Percentiles rank a stretch among this genome's conserved stretches.
These are phyloP conservation scores for Tolypocladium amazonense DNA, from an alignment of 2,329 filamentous ascomycete species.

Conservation along the genomic window DNA sequence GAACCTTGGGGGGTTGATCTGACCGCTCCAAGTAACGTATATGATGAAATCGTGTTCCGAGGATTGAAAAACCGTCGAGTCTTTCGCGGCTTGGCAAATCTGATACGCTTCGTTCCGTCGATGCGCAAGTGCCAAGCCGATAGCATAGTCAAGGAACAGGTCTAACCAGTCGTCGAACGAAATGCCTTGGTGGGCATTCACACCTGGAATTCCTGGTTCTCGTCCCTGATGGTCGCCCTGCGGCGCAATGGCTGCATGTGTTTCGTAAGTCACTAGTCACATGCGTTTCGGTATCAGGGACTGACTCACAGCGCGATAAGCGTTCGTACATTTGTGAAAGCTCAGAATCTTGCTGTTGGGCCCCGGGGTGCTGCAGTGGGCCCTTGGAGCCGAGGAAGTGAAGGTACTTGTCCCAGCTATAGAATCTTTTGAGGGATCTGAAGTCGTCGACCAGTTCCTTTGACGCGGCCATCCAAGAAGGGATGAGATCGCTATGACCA, in stretches of 20 bases:
- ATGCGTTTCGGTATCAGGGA: neutral
- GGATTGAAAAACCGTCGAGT: constrained; percentile 75
- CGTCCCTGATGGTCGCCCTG: constrained; percentile 3
- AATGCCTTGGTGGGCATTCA: constrained; percentile 57
- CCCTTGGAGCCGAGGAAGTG: constrained; percentile 37
- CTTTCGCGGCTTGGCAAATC: constrained; percentile 65
- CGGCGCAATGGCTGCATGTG: constrained; percentile 6
- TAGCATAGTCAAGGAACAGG: constrained; percentile 78
- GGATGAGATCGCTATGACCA: constrained; percentile 31
- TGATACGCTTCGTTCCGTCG: constrained; percentile 66
- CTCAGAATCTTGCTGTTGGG: constrained; percentile 26
- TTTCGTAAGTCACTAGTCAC: constrained; percentile 3
- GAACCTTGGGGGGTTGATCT: constrained; percentile 15
- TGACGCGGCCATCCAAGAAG: constrained; percentile 47
- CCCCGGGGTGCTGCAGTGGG: constrained; percentile 9
- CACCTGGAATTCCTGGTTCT: neutral
- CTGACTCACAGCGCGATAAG: constrained; percentile 38
- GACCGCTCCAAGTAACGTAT: constrained; percentile 66
- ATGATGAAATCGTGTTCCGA: constrained; percentile 60
- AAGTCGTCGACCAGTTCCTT: constrained; percentile 53
- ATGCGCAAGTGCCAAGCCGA: constrained; percentile 59
- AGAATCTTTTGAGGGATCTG: constrained; percentile 51
- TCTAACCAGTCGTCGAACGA: constrained; percentile 79
- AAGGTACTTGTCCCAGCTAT: constrained; percentile 56
- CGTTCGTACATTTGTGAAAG: constrained; percentile 46